Base-by-base conservation (phyloP, 1,284 basidiomycete species). In the Microbotryum scabiosae region DNA sequence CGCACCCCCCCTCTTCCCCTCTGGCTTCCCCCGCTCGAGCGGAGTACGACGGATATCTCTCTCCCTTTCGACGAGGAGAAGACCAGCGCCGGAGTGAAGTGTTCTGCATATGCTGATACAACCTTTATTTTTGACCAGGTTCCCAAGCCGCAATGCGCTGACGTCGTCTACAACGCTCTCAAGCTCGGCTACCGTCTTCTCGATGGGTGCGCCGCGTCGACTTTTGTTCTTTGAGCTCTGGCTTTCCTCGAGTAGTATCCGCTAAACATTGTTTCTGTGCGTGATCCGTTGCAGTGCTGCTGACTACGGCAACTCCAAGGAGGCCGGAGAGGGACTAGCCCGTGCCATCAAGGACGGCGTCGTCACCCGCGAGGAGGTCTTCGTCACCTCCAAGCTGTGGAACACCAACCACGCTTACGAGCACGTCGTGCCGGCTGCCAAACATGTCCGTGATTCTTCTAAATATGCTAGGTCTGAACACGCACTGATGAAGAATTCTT, bases 341-440 rank as follows among this genome's bases (percentile, higher is more conserved):
- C 72, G 75, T 23, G 77, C 77, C 2, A 72, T 79, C 65, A 71
- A 73, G 48, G 76, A 77, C 52, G 76, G 75, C 46, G 53, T 78
- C 50, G 76, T 79, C 51, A 75, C 74, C 64, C 73, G 78, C 41
- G 75, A 77, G 63, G 76, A 79, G 41, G 70, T 79, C 30, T 79
- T 70, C 64, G 58, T 71, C 49, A 69, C 67, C 30, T 66, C 65
- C 51, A 71, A 70, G 59, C 63, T 65, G 44, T 57, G 55, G 55
- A 88, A 88, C 76, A 87, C 85, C 7, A 86, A 84, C 78, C 86
- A 88, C 72, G 81, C 82, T 47, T 41, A 51, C 26, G 83, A 86
- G 57, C 83, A 85, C 71, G 85, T 85, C 68, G 72, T 79, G 71
- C 72, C 77, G 47, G 70, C 81, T 10, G 76, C 81, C 48, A 81